These are phyloP conservation scores for Sistotremastrum niveocremeum DNA, from an alignment of 768 basidiomycete species.

Conservation along the genomic window DNA sequence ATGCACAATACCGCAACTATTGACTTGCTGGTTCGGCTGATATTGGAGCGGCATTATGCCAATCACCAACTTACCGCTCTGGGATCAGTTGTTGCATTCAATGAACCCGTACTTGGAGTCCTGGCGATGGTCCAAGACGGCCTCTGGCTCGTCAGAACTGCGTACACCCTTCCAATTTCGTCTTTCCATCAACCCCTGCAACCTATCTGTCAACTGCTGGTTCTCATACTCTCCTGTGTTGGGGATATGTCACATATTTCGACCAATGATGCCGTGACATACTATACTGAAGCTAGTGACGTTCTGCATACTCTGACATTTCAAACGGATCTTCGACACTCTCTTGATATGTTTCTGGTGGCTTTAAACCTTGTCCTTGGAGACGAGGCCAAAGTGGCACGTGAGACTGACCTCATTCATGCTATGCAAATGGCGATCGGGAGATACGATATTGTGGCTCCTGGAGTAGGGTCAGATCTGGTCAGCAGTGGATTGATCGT, in stretches of 20 bases:
- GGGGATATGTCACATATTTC: slow-evolving; percentile 50
- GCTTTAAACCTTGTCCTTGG: slow-evolving; percentile 48
- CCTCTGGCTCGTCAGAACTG: slow-evolving; percentile 42
- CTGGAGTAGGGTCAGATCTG: slow-evolving; percentile 51
- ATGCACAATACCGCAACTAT: slow-evolving; percentile 53
- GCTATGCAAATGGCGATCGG: slow-evolving; percentile 42
- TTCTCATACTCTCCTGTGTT: slow-evolving; percentile 46
- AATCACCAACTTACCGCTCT: slow-evolving; percentile 33
- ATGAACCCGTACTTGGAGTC: slow-evolving; percentile 34
- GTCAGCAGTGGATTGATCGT: slow-evolving; percentile 49
- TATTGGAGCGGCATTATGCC: slow-evolving; percentile 49
- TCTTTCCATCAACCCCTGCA: slow-evolving; percentile 44
- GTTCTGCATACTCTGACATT: slow-evolving; percentile 41
- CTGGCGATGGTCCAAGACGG: slow-evolving; percentile 48
- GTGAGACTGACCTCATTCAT: slow-evolving; percentile 62
- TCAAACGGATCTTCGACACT: slow-evolving; percentile 36
- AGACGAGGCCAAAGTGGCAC: slow-evolving; percentile 56
- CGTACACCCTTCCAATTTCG: slow-evolving; percentile 34
- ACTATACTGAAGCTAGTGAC: slow-evolving; percentile 35
- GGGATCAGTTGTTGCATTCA: slow-evolving; percentile 40
- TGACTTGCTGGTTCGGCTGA: slow-evolving; percentile 53
- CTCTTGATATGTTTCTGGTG: slow-evolving; percentile 44
- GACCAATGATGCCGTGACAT: slow-evolving; percentile 40
- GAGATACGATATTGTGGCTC: slow-evolving; percentile 41
- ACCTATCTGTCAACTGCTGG: slow-evolving; percentile 51